These are phyloP conservation scores for Penicillium argentinense DNA, from an alignment of 495 filamentous ascomycete genomes.

Conservation along the genomic window DNA sequence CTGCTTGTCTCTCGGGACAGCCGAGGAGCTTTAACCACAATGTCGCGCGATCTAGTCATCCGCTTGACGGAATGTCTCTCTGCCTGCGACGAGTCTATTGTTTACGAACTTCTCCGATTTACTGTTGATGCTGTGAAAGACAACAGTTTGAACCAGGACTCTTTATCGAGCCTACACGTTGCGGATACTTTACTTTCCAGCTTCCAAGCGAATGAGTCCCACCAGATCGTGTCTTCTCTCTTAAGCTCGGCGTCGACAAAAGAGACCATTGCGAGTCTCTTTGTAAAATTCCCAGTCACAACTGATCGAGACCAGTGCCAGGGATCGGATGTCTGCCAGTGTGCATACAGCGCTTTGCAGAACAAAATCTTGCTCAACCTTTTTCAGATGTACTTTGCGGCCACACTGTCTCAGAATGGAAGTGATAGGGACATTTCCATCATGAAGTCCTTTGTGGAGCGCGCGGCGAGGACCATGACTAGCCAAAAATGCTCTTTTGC, in stretches of 20 bases:
- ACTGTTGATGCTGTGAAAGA: slow-evolving; percentile 22
- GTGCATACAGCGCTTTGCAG: slow-evolving; percentile 18
- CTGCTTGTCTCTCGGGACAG: slow-evolving; percentile 32
- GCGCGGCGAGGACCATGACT: slow-evolving; percentile 10
- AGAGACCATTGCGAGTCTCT: slow-evolving; percentile 18
- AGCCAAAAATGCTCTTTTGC: slow-evolving; percentile 20
- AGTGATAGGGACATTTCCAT: slow-evolving; percentile 7
- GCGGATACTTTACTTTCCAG: slow-evolving; percentile 26
- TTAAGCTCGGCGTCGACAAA: slow-evolving; percentile 11
- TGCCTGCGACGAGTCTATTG: slow-evolving; percentile 24
- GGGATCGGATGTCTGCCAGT: slow-evolving; percentile 19
- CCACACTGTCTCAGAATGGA: slow-evolving; percentile 14
- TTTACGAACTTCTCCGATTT: slow-evolving; percentile 25
- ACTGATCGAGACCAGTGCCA: slow-evolving; percentile 21
- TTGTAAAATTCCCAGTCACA: slow-evolving; percentile 23
- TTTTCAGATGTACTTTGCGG: slow-evolving; percentile 27
- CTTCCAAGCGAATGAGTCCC: slow-evolving; percentile 16
- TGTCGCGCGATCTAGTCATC: slow-evolving; percentile 25
- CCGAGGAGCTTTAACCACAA: slow-evolving; percentile 12
- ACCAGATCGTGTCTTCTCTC: slow-evolving; percentile 6
- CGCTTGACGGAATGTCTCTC: slow-evolving; percentile 24
- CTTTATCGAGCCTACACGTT: slow-evolving; percentile 21
- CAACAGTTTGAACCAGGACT: not conserved
- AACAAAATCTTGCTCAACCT: slow-evolving; percentile 33
- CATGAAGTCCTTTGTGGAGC: slow-evolving; percentile 18